A percentile compares a stretch with the other conserved stretches of the same genome.
Conservation (phyloP, 1,139 yeast genomes). For the Lodderomyces orthopsilosis region DNA sequence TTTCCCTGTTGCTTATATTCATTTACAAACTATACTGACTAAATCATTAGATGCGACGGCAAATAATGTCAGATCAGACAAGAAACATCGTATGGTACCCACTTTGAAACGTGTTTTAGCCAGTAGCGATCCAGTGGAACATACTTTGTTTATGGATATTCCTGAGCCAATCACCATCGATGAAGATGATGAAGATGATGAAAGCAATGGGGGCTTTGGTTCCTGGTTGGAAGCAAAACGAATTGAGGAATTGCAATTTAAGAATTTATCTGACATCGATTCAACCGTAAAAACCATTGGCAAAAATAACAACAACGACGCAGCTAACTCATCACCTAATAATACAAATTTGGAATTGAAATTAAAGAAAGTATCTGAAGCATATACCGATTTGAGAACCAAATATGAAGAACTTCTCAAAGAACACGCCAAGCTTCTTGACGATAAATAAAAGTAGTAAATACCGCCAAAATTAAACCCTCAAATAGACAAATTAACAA, state of each 20-base stretch:
- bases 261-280: constrained; percentile 35
- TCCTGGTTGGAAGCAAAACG: constrained; percentile 48
- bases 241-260: constrained; percentile 51
- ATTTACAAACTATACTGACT: constrained; percentile 19
- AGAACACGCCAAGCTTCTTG: constrained; percentile 45
- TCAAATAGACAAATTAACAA: not conserved
- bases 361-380: constrained; percentile 49
- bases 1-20: constrained; percentile 32
- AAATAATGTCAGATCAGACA: constrained; percentile 12
- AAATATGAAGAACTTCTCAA: constrained; percentile 59
- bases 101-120: constrained; percentile 58
- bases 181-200: not conserved
- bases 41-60: constrained; percentile 19
- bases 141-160: constrained; percentile 50
- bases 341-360: constrained; percentile 41
- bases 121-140: constrained; percentile 43
- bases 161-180: constrained; percentile 15
- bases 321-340: not conserved
- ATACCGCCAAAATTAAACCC: not conserved
- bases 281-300: constrained; percentile 29
- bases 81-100: constrained; percentile 47
- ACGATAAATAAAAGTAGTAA: not conserved
- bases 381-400: constrained; percentile 56
- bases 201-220: constrained; percentile 22
- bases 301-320: constrained; percentile 4